Conservation (phyloP, 73 alveolate genomes). For the Paramecium pentaurelia region DNA sequence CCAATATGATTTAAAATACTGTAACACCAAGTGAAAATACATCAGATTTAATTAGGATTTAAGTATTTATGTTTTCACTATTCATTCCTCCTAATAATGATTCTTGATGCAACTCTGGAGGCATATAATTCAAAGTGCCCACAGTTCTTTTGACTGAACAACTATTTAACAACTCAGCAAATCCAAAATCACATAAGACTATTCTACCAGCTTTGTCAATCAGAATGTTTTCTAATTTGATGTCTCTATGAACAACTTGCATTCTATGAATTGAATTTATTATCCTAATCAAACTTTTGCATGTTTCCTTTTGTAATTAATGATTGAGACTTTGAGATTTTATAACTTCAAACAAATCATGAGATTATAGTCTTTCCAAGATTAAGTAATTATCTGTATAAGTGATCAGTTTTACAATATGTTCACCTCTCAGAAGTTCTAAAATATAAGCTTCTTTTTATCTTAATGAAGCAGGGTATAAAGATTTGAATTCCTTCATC, state of each 20-base stretch:
- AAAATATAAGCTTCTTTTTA: neutral
- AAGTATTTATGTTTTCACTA: neutral
- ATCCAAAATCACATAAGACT: conserved; percentile 34
- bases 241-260: neutral
- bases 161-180: neutral
- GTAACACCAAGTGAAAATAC: conserved; percentile 21
- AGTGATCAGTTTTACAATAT: neutral
- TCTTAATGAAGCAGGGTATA: neutral
- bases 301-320: neutral
- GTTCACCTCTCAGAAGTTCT: neutral
- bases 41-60: neutral
- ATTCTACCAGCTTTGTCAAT: neutral
- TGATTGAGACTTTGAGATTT: neutral
- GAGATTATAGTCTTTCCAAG: neutral
- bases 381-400: neutral
- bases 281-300: neutral
- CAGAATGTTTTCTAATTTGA: neutral
- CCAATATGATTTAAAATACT: neutral
- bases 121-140: neutral
- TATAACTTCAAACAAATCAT: neutral
- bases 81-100: neutral
- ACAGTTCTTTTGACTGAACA: neutral
- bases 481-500: neutral
- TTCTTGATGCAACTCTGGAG: conserved; percentile 21
- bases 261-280: neutral